A percentile compares a stretch with the other conserved stretches of the same genome.
Conservation (phyloP, 1,284 basidiomycete genomes). For the Albatrellus sp. region DNA sequence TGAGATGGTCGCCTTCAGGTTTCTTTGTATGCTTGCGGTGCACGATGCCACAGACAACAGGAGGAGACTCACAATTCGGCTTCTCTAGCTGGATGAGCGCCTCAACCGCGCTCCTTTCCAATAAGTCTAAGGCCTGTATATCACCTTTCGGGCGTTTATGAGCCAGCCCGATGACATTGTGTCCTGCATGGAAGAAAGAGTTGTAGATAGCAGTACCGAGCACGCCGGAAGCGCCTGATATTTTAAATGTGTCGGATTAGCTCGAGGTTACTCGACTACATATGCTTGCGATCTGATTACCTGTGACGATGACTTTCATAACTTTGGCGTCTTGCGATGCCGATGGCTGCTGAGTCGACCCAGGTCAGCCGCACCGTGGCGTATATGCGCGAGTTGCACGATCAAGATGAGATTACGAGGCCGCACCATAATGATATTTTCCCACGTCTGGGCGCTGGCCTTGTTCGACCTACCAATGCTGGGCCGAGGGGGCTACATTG, state of each 20-base stretch:
- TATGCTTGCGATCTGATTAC: neutral
- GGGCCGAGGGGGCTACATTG: too few species aligned
- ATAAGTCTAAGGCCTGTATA: slow-evolving; percentile 49
- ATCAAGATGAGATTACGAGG: too few species aligned
- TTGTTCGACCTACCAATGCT: too few species aligned
- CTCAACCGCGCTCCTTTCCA: slow-evolving; percentile 36
- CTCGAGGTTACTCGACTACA: too few species aligned
- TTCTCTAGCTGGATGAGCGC: slow-evolving; percentile 36
- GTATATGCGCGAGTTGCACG: too few species aligned
- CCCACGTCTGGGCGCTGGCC: too few species aligned
- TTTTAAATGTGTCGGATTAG: neutral
- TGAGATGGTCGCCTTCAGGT: neutral
- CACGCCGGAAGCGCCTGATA: slow-evolving; percentile 63
- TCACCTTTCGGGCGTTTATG: slow-evolving; percentile 43
- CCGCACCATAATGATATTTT: too few species aligned
- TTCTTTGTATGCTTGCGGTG: neutral
- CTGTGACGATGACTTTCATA: neutral
- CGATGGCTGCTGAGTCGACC: too few species aligned
- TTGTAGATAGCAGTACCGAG: slow-evolving; percentile 55
- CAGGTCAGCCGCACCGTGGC: too few species aligned
- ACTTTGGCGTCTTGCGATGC: neutral
- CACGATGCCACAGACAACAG: neutral
- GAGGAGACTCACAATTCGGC: slow-evolving; percentile 47
- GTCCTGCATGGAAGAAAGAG: slow-evolving; percentile 34
- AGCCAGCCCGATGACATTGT: slow-evolving; percentile 48